Percentiles rank a stretch among this genome's conserved stretches.
Evolutionary conservation across 345 rosid genomes (phyloP).

Genomic region (Syzygium jambos): DNA sequence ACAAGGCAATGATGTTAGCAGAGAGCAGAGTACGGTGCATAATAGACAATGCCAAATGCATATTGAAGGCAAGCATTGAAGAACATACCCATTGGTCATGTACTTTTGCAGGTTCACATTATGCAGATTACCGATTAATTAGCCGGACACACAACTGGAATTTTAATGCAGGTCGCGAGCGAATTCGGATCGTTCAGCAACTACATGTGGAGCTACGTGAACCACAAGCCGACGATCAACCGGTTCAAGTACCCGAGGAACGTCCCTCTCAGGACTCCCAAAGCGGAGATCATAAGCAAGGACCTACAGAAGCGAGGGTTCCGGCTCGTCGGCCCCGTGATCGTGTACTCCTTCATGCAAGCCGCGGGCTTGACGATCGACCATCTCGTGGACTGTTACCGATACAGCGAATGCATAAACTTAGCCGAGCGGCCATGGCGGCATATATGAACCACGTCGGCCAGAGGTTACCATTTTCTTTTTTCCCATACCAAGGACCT

Average conservation of each 20-base stretch:
- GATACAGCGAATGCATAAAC: constrained; percentile 66
- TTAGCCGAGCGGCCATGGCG: constrained; percentile 94
- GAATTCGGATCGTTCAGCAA: constrained; percentile 86
- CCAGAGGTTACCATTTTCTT: neutral
- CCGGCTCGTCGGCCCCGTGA: constrained; percentile 89
- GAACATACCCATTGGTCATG: neutral
- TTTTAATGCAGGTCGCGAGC: constrained; percentile 36
- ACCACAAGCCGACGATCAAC: constrained; percentile 65
- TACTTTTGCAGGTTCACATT: neutral
- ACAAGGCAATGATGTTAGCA: constrained; percentile 64
- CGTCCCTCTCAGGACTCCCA: constrained; percentile 73
- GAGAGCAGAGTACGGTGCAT: constrained; percentile 85
- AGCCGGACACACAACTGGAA: neutral
- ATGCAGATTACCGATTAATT: neutral
- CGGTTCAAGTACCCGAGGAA: constrained; percentile 67
- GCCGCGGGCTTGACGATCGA: constrained; percentile 89
- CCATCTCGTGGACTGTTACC: constrained; percentile 79
- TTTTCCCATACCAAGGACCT: neutral
- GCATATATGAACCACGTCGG: constrained; percentile 29
- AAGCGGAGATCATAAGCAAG: constrained; percentile 80
- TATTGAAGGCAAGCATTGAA: constrained; percentile 52
- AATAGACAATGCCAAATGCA: constrained; percentile 85
- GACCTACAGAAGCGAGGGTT: constrained; percentile 79
- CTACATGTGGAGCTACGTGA: constrained; percentile 84
- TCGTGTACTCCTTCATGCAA: constrained; percentile 87